Evolutionary conservation across 2,329 filamentous ascomycete genomes (phyloP).

Genomic region (Diplocarpon mali): DNA sequence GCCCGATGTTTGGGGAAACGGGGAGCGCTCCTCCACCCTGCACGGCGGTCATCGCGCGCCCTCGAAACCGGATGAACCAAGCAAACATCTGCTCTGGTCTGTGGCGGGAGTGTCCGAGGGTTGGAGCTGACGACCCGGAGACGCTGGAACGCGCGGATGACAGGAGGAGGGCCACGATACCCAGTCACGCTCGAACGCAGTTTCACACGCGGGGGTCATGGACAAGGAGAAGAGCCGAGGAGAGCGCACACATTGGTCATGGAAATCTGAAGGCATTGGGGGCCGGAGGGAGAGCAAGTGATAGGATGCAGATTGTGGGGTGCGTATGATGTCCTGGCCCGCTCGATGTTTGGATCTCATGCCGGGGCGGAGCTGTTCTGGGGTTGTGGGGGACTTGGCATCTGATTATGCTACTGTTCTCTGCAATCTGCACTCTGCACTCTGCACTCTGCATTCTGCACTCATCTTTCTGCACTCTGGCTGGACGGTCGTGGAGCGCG

Average conservation of each 20-base stretch:
- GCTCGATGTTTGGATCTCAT: neutral
- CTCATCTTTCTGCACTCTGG: too few species aligned
- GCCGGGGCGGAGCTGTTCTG: neutral
- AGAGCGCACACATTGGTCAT: neutral
- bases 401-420: neutral
- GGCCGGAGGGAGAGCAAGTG: neutral
- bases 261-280: neutral
- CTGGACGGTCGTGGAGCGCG: neutral
- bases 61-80: too few species aligned
- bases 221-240: conserved; percentile 8
- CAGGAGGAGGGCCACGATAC: conserved; percentile 5
- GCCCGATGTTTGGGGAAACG: too few species aligned
- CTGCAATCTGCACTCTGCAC: too few species aligned
- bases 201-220: neutral
- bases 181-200: neutral
- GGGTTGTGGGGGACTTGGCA: conserved; percentile 2
- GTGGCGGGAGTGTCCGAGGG: too few species aligned
- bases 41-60: too few species aligned
- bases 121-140: too few species aligned
- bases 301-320: conserved; percentile 9
- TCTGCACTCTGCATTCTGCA: too few species aligned
- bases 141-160: conserved; percentile 1
- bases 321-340: conserved; percentile 8
- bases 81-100: too few species aligned
- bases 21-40: too few species aligned